These are phyloP conservation scores for Persicaria tinctoria DNA, from an alignment of 148 eudicot species.

Conservation along the genomic window DNA sequence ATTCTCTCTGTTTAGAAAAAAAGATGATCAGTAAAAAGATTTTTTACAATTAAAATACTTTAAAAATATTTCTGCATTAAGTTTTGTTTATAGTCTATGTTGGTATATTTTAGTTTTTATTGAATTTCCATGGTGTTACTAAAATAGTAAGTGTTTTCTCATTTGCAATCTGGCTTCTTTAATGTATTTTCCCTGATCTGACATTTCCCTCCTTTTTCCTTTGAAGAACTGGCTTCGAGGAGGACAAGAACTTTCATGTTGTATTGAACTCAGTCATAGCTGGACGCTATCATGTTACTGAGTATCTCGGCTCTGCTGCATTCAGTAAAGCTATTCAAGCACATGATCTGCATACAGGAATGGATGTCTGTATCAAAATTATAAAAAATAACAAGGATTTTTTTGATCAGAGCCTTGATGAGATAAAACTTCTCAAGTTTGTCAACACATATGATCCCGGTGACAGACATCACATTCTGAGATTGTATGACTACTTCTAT, in stretches of 20 bases:
- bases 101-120: neutral
- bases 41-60: neutral
- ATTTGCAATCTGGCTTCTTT: conserved; percentile 9
- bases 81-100: neutral
- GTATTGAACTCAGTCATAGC: conserved; percentile 89
- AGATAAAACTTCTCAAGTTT: conserved; percentile 94
- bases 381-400: conserved; percentile 98
- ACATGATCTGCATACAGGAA: conserved; percentile 94
- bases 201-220: conserved; percentile 1
- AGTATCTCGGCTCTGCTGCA: conserved; percentile 99
- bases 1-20: neutral
- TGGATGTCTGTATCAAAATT: conserved; percentile 98
- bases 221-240: conserved; percentile 87
- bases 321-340: conserved; percentile 99
- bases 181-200: neutral
- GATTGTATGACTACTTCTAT: conserved; percentile 93
- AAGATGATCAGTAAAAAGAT: neutral
- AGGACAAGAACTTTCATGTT: conserved; percentile 95
- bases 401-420: conserved; percentile 99
- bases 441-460: conserved; percentile 94
- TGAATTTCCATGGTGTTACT: neutral
- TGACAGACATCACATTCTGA: conserved; percentile 87
- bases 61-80: neutral
- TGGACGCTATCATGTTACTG: conserved; percentile 98
- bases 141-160: neutral